A percentile compares a stretch with the other conserved stretches of the same genome.
phyloP scores from a whole-genome alignment of 2,329 filamentous ascomycete genomes.

The Pseudopithomyces chartarum region DNA sequence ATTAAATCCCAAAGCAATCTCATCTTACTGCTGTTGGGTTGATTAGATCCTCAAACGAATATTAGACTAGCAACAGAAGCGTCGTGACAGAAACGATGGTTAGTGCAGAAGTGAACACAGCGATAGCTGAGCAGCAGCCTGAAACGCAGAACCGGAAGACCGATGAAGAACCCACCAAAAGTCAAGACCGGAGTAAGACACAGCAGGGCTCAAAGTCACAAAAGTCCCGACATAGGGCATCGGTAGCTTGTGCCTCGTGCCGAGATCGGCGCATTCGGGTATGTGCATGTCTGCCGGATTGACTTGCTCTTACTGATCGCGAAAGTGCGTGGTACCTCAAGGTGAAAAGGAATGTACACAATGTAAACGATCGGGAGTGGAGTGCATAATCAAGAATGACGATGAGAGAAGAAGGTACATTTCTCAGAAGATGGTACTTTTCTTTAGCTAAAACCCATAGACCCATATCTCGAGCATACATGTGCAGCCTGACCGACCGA shows the following conservation, averaged over 20 bases:
- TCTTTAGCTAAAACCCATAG: slow-evolving; percentile 33
- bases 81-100: slow-evolving; percentile 20
- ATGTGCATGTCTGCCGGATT: slow-evolving; percentile 16
- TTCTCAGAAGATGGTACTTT: not conserved
- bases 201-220: slow-evolving; percentile 28
- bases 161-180: slow-evolving; percentile 15
- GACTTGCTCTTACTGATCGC: slow-evolving; percentile 26
- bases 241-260: slow-evolving; percentile 61
- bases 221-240: slow-evolving; percentile 52
- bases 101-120: slow-evolving; percentile 13
- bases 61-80: not conserved
- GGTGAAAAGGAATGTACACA: slow-evolving; percentile 59
- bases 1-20: not conserved
- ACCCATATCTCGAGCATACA: slow-evolving; percentile 63
- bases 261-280: slow-evolving; percentile 52
- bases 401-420: slow-evolving; percentile 60
- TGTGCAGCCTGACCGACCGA: slow-evolving; percentile 61
- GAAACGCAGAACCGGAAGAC: slow-evolving; percentile 21
- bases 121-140: slow-evolving; percentile 18
- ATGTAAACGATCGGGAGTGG: slow-evolving; percentile 56
- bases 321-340: slow-evolving; percentile 59
- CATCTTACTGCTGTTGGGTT: not conserved
- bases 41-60: not conserved
- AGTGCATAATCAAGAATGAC: slow-evolving; percentile 63
- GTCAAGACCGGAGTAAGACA: slow-evolving; percentile 13